These are phyloP conservation scores for Dipodascopsis uninucleata DNA, from an alignment of 805 yeast genomes.

Conservation along the genomic window DNA sequence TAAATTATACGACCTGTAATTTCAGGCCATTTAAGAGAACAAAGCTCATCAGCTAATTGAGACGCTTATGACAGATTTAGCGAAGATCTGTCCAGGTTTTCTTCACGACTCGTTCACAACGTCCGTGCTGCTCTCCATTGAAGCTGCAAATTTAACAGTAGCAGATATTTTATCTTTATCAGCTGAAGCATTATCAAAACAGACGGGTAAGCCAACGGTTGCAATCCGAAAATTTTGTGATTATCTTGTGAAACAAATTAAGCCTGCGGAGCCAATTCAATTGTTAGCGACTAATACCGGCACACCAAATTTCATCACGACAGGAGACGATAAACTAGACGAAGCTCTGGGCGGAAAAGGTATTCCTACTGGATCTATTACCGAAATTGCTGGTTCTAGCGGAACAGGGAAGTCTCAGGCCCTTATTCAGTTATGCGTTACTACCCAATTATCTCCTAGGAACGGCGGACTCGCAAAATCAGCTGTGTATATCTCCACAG, in stretches of 20 bases:
- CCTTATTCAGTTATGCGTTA: constrained; percentile 58
- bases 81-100: constrained; percentile 6
- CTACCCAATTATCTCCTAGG: constrained; percentile 50
- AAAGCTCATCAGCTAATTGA: not conserved
- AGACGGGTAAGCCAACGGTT: constrained; percentile 5
- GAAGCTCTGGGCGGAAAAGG: constrained; percentile 49
- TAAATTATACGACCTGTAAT: not conserved
- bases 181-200: constrained; percentile 3
- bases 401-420: constrained; percentile 86
- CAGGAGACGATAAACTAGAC: constrained; percentile 55
- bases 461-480: constrained; percentile 47
- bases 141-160: constrained; percentile 12
- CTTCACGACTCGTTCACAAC: constrained; percentile 1
- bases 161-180: constrained; percentile 7
- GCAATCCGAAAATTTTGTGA: constrained; percentile 5
- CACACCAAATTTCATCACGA: constrained; percentile 39
- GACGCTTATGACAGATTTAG: constrained; percentile 6
- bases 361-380: constrained; percentile 49
- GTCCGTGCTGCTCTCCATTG: constrained; percentile 4
- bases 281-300: not conserved
- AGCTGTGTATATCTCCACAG: constrained; percentile 77
- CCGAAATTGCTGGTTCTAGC: constrained; percentile 72
- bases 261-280: not conserved
- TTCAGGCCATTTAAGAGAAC: not conserved
- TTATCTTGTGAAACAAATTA: not conserved